A percentile compares a stretch with the other conserved stretches of the same genome.
Conservation (phyloP, 768 basidiomycete species). For the Lyophyllum semitale region DNA sequence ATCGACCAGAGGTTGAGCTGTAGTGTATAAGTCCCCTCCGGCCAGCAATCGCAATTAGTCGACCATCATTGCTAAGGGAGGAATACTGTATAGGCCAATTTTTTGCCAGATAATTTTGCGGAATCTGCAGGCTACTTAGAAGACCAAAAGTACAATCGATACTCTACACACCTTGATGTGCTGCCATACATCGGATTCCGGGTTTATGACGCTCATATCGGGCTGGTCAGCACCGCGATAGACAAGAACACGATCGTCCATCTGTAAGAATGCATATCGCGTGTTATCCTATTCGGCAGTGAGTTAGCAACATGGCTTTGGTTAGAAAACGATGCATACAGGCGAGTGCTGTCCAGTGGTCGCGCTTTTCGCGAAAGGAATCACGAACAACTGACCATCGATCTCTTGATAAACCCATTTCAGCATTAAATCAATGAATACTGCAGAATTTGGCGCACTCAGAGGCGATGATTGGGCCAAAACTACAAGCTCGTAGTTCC, state of each 20-base stretch:
- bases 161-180: constrained; percentile 72
- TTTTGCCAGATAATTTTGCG: constrained; percentile 80
- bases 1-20: constrained; percentile 90
- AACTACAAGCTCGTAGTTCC: constrained; percentile 86
- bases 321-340: constrained; percentile 42
- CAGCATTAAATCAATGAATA: background rate
- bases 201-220: constrained; percentile 97
- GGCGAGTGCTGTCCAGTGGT: constrained; percentile 90
- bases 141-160: background rate
- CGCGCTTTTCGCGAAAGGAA: constrained; percentile 95
- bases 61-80: constrained; percentile 86
- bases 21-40: constrained; percentile 91
- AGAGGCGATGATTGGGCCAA: constrained; percentile 57
- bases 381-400: constrained; percentile 75
- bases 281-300: constrained; percentile 75
- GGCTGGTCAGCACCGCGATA: constrained; percentile 98
- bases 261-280: constrained; percentile 91
- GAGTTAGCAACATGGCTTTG: background rate
- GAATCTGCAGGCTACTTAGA: constrained; percentile 59
- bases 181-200: constrained; percentile 98
- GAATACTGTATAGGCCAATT: constrained; percentile 97
- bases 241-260: constrained; percentile 91
- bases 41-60: constrained; percentile 91
- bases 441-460: constrained; percentile 38
- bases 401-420: constrained; percentile 36